Conservation (phyloP, 352 stramenopile genomes). For the Phytopythium delawarense region DNA sequence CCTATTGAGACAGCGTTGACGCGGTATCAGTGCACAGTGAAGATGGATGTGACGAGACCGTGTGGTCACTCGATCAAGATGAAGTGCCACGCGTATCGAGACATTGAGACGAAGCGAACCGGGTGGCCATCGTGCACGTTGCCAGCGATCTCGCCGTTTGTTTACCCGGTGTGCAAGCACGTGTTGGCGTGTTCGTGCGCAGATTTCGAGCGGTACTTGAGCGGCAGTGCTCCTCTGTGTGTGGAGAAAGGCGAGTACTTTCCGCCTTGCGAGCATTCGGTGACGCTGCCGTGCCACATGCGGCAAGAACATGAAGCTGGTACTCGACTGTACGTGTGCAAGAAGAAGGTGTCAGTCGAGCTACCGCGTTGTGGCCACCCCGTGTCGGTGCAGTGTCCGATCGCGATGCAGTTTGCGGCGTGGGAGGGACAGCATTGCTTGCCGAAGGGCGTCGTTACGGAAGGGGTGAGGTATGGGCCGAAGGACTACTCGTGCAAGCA, state of each 20-base stretch:
- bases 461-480: conserved; percentile 54
- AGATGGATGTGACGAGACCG: conserved; percentile 51
- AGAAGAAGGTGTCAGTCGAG: conserved; percentile 40
- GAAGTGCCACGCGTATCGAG: conserved; percentile 36
- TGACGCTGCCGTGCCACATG: conserved; percentile 56
- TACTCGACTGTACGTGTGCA: conserved; percentile 37
- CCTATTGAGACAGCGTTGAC: conserved; percentile 39
- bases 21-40: conserved; percentile 50
- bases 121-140: conserved; percentile 56
- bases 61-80: conserved; percentile 61
- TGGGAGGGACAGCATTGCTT: conserved; percentile 41
- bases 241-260: conserved; percentile 53
- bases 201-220: conserved; percentile 55
- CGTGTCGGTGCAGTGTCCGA: conserved; percentile 41
- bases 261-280: conserved; percentile 58
- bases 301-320: conserved; percentile 26
- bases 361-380: conserved; percentile 71
- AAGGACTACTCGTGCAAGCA: conserved; percentile 69
- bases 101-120: conserved; percentile 27
- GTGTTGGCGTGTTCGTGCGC: conserved; percentile 52
- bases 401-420: conserved; percentile 28
- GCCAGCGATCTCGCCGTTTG: conserved; percentile 48
- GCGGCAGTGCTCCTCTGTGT: conserved; percentile 38
- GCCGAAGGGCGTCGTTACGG: conserved; percentile 42
- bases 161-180: conserved; percentile 76